Evolutionary conservation across 352 stramenopile genomes (phyloP), one percentile per base, ranked within the genome.

Genomic region (Phytophthora vignae): DNA sequence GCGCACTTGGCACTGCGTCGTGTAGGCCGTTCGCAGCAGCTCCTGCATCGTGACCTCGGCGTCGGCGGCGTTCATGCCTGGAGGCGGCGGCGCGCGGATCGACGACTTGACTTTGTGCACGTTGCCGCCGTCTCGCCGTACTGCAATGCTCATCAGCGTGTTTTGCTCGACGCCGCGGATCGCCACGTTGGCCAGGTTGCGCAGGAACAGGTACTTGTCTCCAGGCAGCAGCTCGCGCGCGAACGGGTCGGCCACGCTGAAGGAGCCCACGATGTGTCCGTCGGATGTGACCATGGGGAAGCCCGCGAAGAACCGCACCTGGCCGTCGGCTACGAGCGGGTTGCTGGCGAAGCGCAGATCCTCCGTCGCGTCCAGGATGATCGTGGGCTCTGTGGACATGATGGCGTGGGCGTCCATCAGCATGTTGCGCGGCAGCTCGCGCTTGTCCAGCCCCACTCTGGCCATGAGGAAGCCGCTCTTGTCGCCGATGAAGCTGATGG

Each of bases 381-480:
- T 86, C 17, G 84, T 94, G 15, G 89, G 89, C 54, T 91, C 75
- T 2, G 75, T 70, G 31, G 84, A 88, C 89, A 96, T 93, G 78
- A 96, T 93, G 58, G 81, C 81, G 64, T 96, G 89, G 22, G 89
- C 75, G 42, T 96, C 89, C 66, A 96, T 82, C 1, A 96, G 71
- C 57, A 96, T 73, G 58, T 93, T 93, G 42, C 89, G 89, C 14
- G 87, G 78, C 60, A 96, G 55, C 68, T 96, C 89, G 40, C 82
- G 85, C 74, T 94, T 93, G 4, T 90, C 87, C 21, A 94, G 60
- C 1, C 89, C 87, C 4, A 95, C 75, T 44, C 87, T 90, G n/a
- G 89, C 82, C 82, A 95, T 91, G 8, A 96, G 60, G 67, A 95
- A 96, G 15, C 86, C 86, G 54, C 82, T 94, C 79, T 94, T 96